Percentiles rank a stretch among this genome's conserved stretches.
Evolutionary conservation across 2,329 filamentous ascomycete genomes (phyloP).

Genomic region (Fusarium napiforme): DNA sequence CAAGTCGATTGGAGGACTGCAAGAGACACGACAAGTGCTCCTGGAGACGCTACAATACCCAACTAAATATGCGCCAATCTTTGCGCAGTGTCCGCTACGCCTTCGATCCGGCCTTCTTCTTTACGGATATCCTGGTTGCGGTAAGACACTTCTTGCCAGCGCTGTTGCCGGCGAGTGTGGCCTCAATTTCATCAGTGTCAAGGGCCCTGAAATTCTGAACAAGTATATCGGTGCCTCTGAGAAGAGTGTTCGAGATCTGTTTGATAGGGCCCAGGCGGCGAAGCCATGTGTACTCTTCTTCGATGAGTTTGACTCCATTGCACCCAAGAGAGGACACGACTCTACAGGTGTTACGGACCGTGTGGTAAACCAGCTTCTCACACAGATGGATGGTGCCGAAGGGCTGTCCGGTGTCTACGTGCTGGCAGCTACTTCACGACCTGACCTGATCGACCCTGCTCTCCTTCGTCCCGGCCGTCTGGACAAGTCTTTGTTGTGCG

Average conservation of each 20-base stretch:
- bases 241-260: constrained; percentile 94
- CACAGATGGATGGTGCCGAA: constrained; percentile 98
- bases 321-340: constrained; percentile 95
- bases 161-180: constrained; percentile 98
- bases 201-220: constrained; percentile 97
- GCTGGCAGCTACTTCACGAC: constrained; percentile 90
- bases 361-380: constrained; percentile 97
- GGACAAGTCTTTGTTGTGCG: constrained; percentile 93
- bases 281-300: constrained; percentile 97
- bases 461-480: constrained; percentile 89
- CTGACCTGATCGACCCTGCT: constrained; percentile 95
- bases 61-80: constrained; percentile 97
- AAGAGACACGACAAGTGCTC: constrained; percentile 87
- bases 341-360: constrained; percentile 98
- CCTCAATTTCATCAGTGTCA: constrained; percentile 98
- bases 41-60: constrained; percentile 96
- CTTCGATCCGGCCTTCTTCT: constrained; percentile 91
- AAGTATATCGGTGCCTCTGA: constrained; percentile 99
- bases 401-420: constrained; percentile 96
- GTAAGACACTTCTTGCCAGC: constrained; percentile 94
- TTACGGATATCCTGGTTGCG: constrained; percentile 95
- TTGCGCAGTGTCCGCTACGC: constrained; percentile 94
- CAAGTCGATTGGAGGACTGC: constrained; percentile 88
- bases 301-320: constrained; percentile 98
- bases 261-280: constrained; percentile 90